Percentiles rank a stretch among this genome's conserved stretches.
Conservation (phyloP, 164 flowering plant genomes). For the Liquidambar formosana region DNA sequence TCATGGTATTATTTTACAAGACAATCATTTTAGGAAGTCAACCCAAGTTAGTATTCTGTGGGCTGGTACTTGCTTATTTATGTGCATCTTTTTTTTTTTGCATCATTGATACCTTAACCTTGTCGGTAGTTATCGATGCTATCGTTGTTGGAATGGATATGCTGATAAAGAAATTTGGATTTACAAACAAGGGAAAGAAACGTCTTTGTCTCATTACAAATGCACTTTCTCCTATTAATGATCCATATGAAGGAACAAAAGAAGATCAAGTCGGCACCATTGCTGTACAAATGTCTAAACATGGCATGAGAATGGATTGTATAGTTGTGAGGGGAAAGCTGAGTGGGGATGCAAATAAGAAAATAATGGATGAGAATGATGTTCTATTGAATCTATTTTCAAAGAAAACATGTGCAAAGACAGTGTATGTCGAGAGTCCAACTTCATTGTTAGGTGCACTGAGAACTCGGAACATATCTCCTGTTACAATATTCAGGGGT, state of each 20-base stretch:
- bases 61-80: background rate
- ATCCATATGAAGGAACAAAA: constrained; percentile 85
- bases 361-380: constrained; percentile 70
- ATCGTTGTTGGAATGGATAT: constrained; percentile 95
- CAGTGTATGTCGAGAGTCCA: constrained; percentile 64
- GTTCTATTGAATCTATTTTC: constrained; percentile 55
- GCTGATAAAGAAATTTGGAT: constrained; percentile 84
- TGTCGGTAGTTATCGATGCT: constrained; percentile 78
- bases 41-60: background rate
- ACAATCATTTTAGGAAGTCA: background rate
- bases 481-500: constrained; percentile 90
- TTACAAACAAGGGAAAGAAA: constrained; percentile 84
- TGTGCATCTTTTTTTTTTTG: background rate
- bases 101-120: constrained; percentile 52
- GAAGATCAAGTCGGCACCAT: constrained; percentile 82
- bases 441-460: constrained; percentile 78
- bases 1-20: background rate
- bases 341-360: constrained; percentile 35
- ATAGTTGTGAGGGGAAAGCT: constrained; percentile 58
- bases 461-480: constrained; percentile 73
- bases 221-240: constrained; percentile 66
- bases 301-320: constrained; percentile 84
- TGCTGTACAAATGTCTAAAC: constrained; percentile 64
- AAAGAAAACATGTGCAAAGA: constrained; percentile 51
- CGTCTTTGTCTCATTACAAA: constrained; percentile 85